Percentiles rank a stretch among this genome's conserved stretches.
Evolutionary conservation across 306 rosid species (phyloP).

Genomic region (Vicia sativa): DNA sequence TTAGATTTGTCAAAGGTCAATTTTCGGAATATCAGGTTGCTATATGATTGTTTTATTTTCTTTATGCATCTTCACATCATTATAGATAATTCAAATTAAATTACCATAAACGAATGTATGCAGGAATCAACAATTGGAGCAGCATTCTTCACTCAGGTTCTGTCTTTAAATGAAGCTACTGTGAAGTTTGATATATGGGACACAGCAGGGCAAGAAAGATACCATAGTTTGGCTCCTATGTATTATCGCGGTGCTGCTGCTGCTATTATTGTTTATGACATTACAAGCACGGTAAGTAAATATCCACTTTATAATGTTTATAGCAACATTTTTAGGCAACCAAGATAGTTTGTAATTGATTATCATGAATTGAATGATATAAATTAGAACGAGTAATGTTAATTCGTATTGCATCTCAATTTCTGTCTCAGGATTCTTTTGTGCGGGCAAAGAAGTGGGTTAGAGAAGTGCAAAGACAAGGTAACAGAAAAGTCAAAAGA

Average conservation of each 20-base stretch:
- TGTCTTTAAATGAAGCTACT: slow-evolving; percentile 76
- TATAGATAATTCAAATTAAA: slow-evolving; percentile 1
- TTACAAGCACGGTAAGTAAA: slow-evolving; percentile 58
- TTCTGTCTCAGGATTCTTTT: slow-evolving; percentile 71
- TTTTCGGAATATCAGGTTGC: slow-evolving; percentile 81
- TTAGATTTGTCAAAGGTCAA: slow-evolving; percentile 88
- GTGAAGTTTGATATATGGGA: slow-evolving; percentile 94
- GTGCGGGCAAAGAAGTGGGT: slow-evolving; percentile 83
- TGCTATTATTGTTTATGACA: slow-evolving; percentile 78
- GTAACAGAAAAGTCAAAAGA: slow-evolving; percentile 43
- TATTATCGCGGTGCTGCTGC: slow-evolving; percentile 94
- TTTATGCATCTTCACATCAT: slow-evolving; percentile 13
- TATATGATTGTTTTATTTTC: background rate
- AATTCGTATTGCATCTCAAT: too few relatives aligned
- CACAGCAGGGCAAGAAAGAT: slow-evolving; percentile 91
- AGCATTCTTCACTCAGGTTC: slow-evolving; percentile 83
- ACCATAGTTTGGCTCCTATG: slow-evolving; percentile 98
- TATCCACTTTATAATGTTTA: background rate
- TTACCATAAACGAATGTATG: slow-evolving; percentile 1
- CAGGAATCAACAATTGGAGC: slow-evolving; percentile 97
- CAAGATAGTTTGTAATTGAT: too few relatives aligned
- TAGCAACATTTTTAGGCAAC: background rate
- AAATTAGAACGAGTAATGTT: too few relatives aligned
- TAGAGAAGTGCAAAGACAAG: slow-evolving; percentile 84
- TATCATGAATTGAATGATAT: too few relatives aligned